These are phyloP conservation scores for Dryas octopetala DNA, from an alignment of 306 rosid species.

Conservation along the genomic window DNA sequence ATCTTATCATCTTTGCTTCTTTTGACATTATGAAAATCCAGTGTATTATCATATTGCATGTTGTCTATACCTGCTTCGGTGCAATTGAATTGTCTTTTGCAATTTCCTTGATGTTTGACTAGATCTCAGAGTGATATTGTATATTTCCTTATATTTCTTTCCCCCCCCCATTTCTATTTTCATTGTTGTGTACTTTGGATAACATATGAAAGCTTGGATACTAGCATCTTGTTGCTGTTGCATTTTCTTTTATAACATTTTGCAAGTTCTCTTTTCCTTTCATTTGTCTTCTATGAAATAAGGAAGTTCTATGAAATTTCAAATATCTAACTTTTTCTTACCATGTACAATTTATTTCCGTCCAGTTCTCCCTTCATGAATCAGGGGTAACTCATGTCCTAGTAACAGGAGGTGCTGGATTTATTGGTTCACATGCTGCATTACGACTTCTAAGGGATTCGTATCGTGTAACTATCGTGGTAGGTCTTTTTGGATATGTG, in stretches of 20 bases:
- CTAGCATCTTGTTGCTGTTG: background rate
- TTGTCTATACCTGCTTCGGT: background rate
- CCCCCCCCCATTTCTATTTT: background rate
- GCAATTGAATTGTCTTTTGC: background rate
- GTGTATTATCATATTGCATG: background rate
- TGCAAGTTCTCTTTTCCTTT: background rate
- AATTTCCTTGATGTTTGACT: background rate
- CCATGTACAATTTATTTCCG: conserved; percentile 15
- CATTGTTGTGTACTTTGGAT: background rate
- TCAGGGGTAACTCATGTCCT: conserved; percentile 84
- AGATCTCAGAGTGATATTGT: background rate
- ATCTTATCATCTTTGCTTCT: background rate
- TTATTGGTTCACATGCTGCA: conserved; percentile 89
- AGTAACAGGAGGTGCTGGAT: conserved; percentile 98
- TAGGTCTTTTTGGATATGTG: conserved; percentile 31
- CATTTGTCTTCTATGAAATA: background rate
- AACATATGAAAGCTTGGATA: background rate
- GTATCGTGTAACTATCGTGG: conserved; percentile 95
- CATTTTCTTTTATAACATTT: background rate
- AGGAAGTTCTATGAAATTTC: background rate
- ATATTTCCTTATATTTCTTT: background rate
- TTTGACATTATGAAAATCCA: conserved; percentile 1
- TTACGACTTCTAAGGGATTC: conserved; percentile 71
- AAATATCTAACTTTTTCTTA: background rate
- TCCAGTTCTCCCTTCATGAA: conserved; percentile 72